Evolutionary conservation across 495 filamentous ascomycete genomes (phyloP).

Genomic region (Neurospora cerealis): DNA sequence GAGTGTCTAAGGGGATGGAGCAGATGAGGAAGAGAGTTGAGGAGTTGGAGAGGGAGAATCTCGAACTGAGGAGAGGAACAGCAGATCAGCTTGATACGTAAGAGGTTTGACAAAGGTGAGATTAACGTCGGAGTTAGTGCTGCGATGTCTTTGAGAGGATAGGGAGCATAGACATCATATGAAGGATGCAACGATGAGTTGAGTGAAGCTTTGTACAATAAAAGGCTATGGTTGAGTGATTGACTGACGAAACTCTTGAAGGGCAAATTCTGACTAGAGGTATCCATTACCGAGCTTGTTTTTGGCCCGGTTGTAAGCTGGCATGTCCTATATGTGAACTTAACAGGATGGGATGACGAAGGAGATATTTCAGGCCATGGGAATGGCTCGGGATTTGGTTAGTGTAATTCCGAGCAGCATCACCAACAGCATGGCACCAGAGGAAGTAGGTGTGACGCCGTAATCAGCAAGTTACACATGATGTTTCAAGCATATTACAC

Average conservation of each 20-base stretch:
- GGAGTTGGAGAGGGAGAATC: constrained; percentile 9
- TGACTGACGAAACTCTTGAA: not conserved
- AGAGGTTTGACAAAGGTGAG: not conserved
- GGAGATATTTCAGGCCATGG: not conserved
- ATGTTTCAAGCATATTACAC: not conserved
- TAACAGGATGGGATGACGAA: not conserved
- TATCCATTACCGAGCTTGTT: not conserved
- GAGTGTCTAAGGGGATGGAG: constrained; percentile 39
- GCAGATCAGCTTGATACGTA: not conserved
- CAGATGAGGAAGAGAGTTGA: constrained; percentile 10
- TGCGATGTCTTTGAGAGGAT: not conserved
- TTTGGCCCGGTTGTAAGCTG: not conserved
- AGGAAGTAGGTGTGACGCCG: not conserved
- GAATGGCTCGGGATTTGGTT: not conserved
- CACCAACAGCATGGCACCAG: not conserved
- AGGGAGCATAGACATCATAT: not conserved
- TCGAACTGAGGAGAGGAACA: constrained; percentile 1
- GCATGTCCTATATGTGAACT: not conserved
- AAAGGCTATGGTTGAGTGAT: not conserved
- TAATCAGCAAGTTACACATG: not conserved
- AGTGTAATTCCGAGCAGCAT: not conserved
- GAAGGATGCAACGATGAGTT: not conserved
- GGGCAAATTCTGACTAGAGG: not conserved
- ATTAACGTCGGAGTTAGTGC: not conserved
- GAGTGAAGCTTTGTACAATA: not conserved